Evolutionary conservation across 1,284 basidiomycete species (phyloP), one percentile per base, ranked within the genome.

Genomic region (Xanthoconium separans): DNA sequence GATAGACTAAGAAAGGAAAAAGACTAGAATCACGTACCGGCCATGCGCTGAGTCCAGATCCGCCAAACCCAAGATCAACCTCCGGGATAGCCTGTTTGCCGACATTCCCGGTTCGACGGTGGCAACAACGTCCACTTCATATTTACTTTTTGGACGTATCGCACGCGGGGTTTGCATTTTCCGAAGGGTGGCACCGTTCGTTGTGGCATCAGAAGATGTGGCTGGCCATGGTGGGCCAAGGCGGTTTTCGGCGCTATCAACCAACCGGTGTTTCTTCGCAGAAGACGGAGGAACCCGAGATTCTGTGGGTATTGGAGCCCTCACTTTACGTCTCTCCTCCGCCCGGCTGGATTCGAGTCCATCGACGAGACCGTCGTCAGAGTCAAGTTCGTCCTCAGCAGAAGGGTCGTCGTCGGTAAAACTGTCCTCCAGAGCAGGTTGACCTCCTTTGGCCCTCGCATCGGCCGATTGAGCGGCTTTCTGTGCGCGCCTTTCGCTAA

Each of bases 1-100:
- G 36, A 48, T 33, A 47, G 12, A 36, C 40, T 33, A 49, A 48
- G 44, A 45, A 40, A 58, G 47, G 16, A 31, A 16, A 56, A 53
- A 10, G 12, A 48, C 12, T 47, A 47, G 39, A 54, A 53, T 44
- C 54, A 73, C 80, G 60, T 69, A 87, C 84, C 84, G 76, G 53
- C 84, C 85, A 53, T 68, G 60, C 30, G 75, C 71, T 16, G 79
- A 77, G 66, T 82, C 80, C 20, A 87, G 68, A 68, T 86, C 81
- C 18, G 81, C 81, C 33, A 84, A 69, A 24, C 73, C 73, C 46
- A 73, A 65, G 27, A 73, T 73, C 53, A 71, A 62, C 30, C 73
- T 65, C 24, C 77, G 73, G 47, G 56, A 46, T 30, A 72, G 47
- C 44, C 59, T 63, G 51, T 44, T 65, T 44, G 55, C 43, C 36